These are phyloP conservation scores for Paragyromitra xinjiangensis DNA, from an alignment of 495 filamentous ascomycete genomes.

Conservation along the genomic window DNA sequence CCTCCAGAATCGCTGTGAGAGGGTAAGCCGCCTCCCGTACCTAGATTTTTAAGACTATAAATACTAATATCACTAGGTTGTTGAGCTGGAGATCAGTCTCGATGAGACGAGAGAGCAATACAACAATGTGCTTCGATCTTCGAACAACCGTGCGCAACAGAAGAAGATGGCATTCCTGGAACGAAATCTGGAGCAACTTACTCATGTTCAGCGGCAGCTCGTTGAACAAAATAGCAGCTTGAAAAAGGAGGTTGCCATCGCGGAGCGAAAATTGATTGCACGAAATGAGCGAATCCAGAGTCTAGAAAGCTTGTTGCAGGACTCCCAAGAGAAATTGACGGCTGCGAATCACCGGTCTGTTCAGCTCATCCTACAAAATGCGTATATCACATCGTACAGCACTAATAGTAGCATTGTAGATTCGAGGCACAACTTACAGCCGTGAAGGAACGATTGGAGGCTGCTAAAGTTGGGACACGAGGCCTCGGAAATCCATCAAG, in stretches of 20 bases:
- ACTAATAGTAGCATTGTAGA: slow-evolving; percentile 62
- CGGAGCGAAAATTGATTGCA: slow-evolving; percentile 94
- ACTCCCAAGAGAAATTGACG: slow-evolving; percentile 96
- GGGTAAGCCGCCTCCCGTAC: slow-evolving; percentile 61
- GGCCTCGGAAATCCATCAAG: slow-evolving; percentile 73
- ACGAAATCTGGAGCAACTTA: slow-evolving; percentile 96
- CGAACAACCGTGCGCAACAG: slow-evolving; percentile 96
- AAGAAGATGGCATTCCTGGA: slow-evolving; percentile 99
- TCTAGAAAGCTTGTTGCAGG: slow-evolving; percentile 88
- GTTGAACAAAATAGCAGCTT: slow-evolving; percentile 95
- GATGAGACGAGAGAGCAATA: slow-evolving; percentile 98
- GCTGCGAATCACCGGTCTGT: slow-evolving; percentile 93
- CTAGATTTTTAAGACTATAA: background rate
- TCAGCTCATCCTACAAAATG: background rate
- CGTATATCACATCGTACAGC: background rate
- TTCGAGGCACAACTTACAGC: slow-evolving; percentile 97
- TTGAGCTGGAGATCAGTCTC: slow-evolving; percentile 95
- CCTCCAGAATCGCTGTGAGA: slow-evolving; percentile 95
- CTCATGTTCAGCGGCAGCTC: slow-evolving; percentile 93
- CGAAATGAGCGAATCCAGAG: slow-evolving; percentile 95
- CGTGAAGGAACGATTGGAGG: slow-evolving; percentile 96
- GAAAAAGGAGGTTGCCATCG: slow-evolving; percentile 99
- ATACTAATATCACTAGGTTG: slow-evolving; percentile 64
- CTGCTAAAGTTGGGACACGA: slow-evolving; percentile 88
- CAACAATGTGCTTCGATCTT: slow-evolving; percentile 93